Evolutionary conservation across 345 rosid species (phyloP), one percentile per base, ranked within the genome.

Genomic region (Passiflora organensis): DNA sequence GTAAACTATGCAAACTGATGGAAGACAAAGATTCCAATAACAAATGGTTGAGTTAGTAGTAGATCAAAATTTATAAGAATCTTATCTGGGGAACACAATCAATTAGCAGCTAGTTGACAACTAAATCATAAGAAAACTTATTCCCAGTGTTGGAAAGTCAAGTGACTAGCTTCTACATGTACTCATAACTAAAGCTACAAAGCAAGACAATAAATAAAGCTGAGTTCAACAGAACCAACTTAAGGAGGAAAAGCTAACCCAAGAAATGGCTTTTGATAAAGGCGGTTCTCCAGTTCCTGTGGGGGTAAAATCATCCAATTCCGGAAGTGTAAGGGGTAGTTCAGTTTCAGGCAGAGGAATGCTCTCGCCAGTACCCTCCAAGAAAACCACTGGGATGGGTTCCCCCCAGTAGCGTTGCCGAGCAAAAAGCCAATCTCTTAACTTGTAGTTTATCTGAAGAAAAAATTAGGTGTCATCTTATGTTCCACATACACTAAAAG

Each of bases 371-470:
- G 73, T 74, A 39, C 77, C 93, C 58, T 87, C 85, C 66, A 76
- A 57, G 70, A 85, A 85, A 51, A 87, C 56, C 53, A 91, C 79
- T 0, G 98, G 98, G 43, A 91, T 87, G 63, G 98, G 98, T 71
- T 91, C 98, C 9, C 97, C 98, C 98, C 98, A 91, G 65, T 91
- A 91, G 9, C 98, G 96, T 60, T 91, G 98, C 64, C 96, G 68
- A 58, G 98, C 96, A 80, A 91, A 91, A 65, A 91, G 90, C 98
- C 98, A 91, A 72, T 91, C 98, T 69, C 98, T 76, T 77, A 87
- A 69, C 82, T 85, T 91, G 80, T 64, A 91, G 67, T 91, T 91
- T 53, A 91, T 86, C 98, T 87, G 78, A 54, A 64, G 53, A 58
- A 39, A 18, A 18, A 36, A 2, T 28, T 28, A 8, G 8, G 34